A percentile compares a stretch with the other conserved stretches of the same genome.
phyloP scores from a whole-genome alignment of 768 basidiomycete genomes.

The Rhodotorula graminis region DNA sequence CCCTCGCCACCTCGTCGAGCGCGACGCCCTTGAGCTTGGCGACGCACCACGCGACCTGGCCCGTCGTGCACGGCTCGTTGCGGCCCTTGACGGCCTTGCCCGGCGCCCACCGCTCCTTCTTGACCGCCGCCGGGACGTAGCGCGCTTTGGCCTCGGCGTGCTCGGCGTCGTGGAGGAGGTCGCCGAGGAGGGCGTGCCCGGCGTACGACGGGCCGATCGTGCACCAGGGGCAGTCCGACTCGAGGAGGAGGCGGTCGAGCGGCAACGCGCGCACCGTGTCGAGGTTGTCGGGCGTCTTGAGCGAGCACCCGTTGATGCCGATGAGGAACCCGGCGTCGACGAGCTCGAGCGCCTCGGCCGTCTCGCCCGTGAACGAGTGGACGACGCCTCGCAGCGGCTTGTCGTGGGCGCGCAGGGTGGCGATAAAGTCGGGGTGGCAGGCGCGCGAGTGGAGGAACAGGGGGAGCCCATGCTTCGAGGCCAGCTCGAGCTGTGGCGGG shows the following conservation, averaged over 20 bases:
- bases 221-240: conserved; percentile 57
- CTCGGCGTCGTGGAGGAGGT: not conserved
- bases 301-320: conserved; percentile 56
- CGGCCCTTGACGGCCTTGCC: conserved; percentile 65
- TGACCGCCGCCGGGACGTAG: conserved; percentile 57
- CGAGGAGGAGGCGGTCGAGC: conserved; percentile 61
- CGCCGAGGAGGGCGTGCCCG: conserved; percentile 16
- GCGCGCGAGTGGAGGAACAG: conserved; percentile 75
- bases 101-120: conserved; percentile 28
- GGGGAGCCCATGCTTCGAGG: conserved; percentile 67
- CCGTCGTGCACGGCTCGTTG: conserved; percentile 65
- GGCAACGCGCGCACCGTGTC: conserved; percentile 57
- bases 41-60: conserved; percentile 69
- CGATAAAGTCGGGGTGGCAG: conserved; percentile 66
- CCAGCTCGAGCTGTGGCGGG: conserved; percentile 61
- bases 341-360: conserved; percentile 61
- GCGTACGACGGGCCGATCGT: conserved; percentile 45
- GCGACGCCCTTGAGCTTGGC: conserved; percentile 51
- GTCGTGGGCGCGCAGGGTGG: conserved; percentile 65
- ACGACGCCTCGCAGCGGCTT: conserved; percentile 67
- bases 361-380: conserved; percentile 72
- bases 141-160: conserved; percentile 31
- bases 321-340: conserved; percentile 69
- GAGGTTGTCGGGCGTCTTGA: conserved; percentile 68
- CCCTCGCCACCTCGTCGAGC: conserved; percentile 58